Percentiles rank a stretch among this genome's conserved stretches.
Conservation (phyloP, 169 alveolate genomes). For the Perkinsus olseni region DNA sequence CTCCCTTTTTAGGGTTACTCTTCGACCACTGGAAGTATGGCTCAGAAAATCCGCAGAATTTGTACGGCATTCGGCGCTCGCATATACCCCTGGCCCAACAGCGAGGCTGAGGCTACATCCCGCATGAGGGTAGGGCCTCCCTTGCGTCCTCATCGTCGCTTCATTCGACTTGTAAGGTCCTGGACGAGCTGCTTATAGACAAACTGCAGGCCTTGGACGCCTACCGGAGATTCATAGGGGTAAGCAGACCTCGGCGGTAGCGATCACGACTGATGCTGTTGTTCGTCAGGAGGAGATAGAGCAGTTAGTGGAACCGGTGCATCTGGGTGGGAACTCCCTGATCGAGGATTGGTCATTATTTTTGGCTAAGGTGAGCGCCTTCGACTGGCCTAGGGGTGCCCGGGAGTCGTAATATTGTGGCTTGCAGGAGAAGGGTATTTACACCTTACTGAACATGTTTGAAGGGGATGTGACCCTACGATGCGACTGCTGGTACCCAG, state of each 20-base stretch:
- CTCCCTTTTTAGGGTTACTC: not conserved
- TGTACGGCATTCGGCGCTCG: conserved; percentile 81
- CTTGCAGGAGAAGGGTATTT: conserved; percentile 84
- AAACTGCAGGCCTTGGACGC: conserved; percentile 78
- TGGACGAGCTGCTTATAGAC: conserved; percentile 62
- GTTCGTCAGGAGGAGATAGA: not conserved
- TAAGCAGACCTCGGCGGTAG: too few species aligned
- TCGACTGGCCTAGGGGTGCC: too few species aligned
- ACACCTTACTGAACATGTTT: conserved; percentile 77
- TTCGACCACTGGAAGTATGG: conserved; percentile 33
- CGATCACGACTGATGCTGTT: too few species aligned
- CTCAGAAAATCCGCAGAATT: conserved; percentile 72
- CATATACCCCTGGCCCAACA: conserved; percentile 69
- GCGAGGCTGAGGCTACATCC: conserved; percentile 34
- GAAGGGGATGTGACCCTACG: conserved; percentile 82
- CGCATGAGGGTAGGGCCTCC: not conserved
- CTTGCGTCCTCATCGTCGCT: not conserved
- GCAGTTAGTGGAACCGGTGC: not conserved
- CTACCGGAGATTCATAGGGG: conserved; percentile 49
- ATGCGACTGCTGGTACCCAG: conserved; percentile 94
- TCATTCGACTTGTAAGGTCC: conserved; percentile 14
- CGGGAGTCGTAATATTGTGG: conserved; percentile 26
- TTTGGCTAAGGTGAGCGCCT: conserved; percentile 1
- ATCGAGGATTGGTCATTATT: conserved; percentile 87
- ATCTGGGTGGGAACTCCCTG: conserved; percentile 53